Evolutionary conservation across 345 rosid species (phyloP), one percentile per base, ranked within the genome.

Genomic region (Mangifera indica): DNA sequence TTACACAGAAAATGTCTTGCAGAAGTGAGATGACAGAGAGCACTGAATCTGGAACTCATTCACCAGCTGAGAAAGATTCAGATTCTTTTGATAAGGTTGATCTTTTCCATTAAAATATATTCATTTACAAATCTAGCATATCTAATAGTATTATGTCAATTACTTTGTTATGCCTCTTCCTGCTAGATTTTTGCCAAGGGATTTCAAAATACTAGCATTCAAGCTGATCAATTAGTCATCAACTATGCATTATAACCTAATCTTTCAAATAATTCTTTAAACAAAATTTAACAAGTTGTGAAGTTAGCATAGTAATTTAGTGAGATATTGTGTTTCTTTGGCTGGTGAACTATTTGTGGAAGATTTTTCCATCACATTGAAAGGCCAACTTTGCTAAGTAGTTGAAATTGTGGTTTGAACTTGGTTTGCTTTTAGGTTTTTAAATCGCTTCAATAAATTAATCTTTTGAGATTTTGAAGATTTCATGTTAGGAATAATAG

Each of bases 11-110:
- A 69, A 26, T 60, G 67, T 80, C 79, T 67, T 81, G 81, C 89
- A 91, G 97, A 82, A 83, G 76, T 58, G 87, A 74, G 54, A 71
- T 77, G 61, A 42, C 71, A 58, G 87, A 86, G 80, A 72, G 78
- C 79, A 37, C 0, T 5, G 82, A 74, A 72, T 74, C 79, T 37
- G 72, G 40, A 44, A 77, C 53, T 44, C 63, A 69, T 71, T 66
- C 68, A 14, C 66, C 79, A 53, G 65, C 73, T 62, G 80, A 67
- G 64, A 83, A 76, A 71, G 93, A 84, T 68, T 79, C 81, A 18
- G 88, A 80, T 79, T 86, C 94, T 74, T 88, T 95, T 86, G 93
- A 92, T 74, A 87, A 90, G 97, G 98, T 95, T 80, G 72, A 60
- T 8, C 10, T 54, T 10, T 48, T 62, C 57, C 68, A 63, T 76